These are phyloP conservation scores for Mitragyna speciosa DNA, from an alignment of 257 asterid genomes.

Conservation along the genomic window DNA sequence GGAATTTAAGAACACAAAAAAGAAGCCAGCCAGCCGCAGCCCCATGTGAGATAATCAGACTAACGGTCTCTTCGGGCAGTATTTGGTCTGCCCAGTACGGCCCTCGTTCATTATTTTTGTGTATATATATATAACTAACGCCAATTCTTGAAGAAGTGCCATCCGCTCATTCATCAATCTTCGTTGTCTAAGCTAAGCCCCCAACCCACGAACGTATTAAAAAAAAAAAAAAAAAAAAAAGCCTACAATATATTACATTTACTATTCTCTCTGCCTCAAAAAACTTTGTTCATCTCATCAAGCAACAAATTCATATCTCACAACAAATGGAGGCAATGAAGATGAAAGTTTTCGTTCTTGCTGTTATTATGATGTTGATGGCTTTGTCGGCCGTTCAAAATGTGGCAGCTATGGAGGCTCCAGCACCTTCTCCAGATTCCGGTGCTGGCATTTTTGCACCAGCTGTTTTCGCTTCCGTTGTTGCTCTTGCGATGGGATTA, in stretches of 20 bases:
- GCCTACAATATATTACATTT: background rate
- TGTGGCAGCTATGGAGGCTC: constrained; percentile 35
- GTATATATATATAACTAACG: constrained; percentile 15
- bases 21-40: background rate
- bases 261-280: background rate
- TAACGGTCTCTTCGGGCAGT: constrained; percentile 44
- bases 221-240: background rate
- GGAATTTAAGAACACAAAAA: background rate
- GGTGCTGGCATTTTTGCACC: constrained; percentile 42
- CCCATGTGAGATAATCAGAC: background rate
- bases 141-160: background rate
- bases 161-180: background rate
- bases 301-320: too few species aligned
- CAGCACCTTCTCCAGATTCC: constrained; percentile 43
- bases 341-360: constrained; percentile 39
- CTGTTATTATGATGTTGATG: constrained; percentile 33
- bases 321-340: constrained; percentile 52
- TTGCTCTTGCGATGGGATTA: constrained; percentile 39
- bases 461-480: constrained; percentile 35
- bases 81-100: constrained; percentile 21
- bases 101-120: background rate
- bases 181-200: too few species aligned
- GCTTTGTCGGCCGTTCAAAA: constrained; percentile 33
- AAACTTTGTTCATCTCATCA: background rate
- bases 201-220: background rate